Conservation (phyloP, 2,329 filamentous ascomycete species). For the Arthroderma sp. region DNA sequence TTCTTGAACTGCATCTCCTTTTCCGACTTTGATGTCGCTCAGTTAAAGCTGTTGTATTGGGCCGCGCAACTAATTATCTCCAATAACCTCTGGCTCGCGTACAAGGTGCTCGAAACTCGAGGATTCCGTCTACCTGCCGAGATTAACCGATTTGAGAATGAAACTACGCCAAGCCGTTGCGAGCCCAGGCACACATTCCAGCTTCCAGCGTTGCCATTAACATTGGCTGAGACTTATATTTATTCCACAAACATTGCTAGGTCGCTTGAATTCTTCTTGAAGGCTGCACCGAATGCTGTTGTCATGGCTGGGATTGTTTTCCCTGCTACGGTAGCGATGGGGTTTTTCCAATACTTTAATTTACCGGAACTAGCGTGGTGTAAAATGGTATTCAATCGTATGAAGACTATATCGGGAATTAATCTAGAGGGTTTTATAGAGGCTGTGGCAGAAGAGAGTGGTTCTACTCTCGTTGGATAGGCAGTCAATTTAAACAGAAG, state of each 20-base stretch:
- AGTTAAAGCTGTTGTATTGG: conserved; percentile 8
- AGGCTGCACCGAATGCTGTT: conserved; percentile 8
- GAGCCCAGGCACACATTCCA: neutral
- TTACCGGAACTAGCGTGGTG: conserved; percentile 7
- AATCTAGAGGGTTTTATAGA: conserved; percentile 1
- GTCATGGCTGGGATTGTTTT: conserved; percentile 6
- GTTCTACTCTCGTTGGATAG: no score
- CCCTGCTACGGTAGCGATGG: conserved; percentile 6
- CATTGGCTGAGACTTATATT: neutral
- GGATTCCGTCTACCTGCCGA: neutral
- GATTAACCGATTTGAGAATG: neutral
- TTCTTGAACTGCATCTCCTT: conserved; percentile 2
- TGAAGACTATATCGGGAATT: neutral
- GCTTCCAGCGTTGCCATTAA: neutral
- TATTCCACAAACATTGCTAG: conserved; percentile 7
- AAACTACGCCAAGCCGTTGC: neutral
- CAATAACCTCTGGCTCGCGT: conserved; percentile 4
- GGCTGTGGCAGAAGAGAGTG: conserved; percentile 1
- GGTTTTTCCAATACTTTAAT: conserved; percentile 5
- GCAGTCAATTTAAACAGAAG: no score
- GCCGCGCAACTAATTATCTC: conserved; percentile 5
- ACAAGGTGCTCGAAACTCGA: neutral
- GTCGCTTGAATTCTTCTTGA: conserved; percentile 11
- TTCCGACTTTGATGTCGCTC: conserved; percentile 6
- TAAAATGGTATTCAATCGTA: conserved; percentile 5